Evolutionary conservation across 257 asterid species (phyloP).

Genomic region (Gentiana dahurica): DNA sequence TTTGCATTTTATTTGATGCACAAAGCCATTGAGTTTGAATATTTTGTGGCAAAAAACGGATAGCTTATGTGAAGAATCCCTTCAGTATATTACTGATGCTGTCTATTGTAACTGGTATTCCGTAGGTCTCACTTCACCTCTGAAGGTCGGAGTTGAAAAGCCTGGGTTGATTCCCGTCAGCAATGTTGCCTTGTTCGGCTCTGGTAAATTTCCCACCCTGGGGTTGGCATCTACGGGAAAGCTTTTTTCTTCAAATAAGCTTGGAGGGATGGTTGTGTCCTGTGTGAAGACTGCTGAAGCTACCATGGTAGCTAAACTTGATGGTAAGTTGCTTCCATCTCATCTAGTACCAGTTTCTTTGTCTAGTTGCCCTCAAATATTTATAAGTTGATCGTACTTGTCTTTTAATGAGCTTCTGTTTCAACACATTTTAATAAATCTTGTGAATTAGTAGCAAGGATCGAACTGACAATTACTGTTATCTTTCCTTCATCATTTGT

Average conservation of each 20-base stretch:
- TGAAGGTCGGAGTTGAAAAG: conserved; percentile 34
- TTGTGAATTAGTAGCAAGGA: too few relatives aligned
- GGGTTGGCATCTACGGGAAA: conserved; percentile 30
- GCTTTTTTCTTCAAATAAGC: conserved; percentile 28
- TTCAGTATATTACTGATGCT: conserved; percentile 10
- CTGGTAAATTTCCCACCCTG: conserved; percentile 19
- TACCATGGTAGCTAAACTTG: conserved; percentile 32
- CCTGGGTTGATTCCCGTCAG: conserved; percentile 35
- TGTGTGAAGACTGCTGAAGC: conserved; percentile 60
- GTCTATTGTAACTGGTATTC: conserved; percentile 18
- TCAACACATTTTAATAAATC: too few relatives aligned
- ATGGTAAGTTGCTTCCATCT: conserved; percentile 34
- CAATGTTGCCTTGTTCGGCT: conserved; percentile 23
- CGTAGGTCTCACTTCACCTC: conserved; percentile 32
- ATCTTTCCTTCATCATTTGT: too few relatives aligned
- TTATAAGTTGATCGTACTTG: conserved; percentile 1
- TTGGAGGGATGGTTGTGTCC: conserved; percentile 30
- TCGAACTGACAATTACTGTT: too few relatives aligned
- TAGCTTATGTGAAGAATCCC: background rate
- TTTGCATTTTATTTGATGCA: too few relatives aligned
- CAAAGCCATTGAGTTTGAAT: too few relatives aligned
- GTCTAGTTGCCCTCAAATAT: conserved; percentile 1
- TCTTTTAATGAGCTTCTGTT: background rate
- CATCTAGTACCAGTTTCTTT: background rate
- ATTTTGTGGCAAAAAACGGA: too few relatives aligned